Evolutionary conservation across 208 protist species (phyloP).

Genomic region (Wallacemonas sp.): DNA sequence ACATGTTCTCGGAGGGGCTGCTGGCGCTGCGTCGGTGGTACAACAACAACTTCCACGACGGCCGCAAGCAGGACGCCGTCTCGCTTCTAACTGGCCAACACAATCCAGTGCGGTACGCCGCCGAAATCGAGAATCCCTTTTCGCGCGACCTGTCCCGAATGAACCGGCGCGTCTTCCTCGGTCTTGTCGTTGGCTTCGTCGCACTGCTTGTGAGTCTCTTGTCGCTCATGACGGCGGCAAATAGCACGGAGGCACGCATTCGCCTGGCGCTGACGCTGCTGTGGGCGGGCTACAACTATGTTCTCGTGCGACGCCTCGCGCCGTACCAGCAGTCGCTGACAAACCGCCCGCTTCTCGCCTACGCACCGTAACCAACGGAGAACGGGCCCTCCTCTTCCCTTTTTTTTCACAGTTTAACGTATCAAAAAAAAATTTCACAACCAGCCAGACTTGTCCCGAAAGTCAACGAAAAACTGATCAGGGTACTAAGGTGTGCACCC

Average conservation of each 20-base stretch:
- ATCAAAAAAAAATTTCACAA: neutral
- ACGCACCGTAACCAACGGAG: conserved; percentile 12
- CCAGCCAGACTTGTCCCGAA: no score
- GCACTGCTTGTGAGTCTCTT: neutral
- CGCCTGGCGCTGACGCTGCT: conserved; percentile 27
- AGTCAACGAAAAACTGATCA: no score
- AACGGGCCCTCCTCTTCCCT: no score
- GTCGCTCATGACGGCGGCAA: neutral
- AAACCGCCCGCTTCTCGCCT: conserved; percentile 60
- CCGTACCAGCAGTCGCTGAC: conserved; percentile 47
- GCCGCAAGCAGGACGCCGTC: conserved; percentile 76
- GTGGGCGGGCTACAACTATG: conserved; percentile 42
- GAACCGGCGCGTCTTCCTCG: conserved; percentile 58
- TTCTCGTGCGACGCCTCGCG: conserved; percentile 15
- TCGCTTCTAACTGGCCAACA: conserved; percentile 78
- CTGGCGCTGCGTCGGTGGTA: conserved; percentile 68
- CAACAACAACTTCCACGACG: conserved; percentile 84
- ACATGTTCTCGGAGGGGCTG: conserved; percentile 29
- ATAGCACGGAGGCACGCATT: neutral
- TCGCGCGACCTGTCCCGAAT: conserved; percentile 61
- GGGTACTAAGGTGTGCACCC: no score
- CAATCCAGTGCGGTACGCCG: conserved; percentile 48
- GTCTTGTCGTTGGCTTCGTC: conserved; percentile 18
- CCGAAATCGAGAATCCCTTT: conserved; percentile 69
- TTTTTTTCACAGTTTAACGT: no score